Evolutionary conservation across 225 moss, liverwort and hornwort genomes (phyloP).

Genomic region (Climacium dendroides): DNA sequence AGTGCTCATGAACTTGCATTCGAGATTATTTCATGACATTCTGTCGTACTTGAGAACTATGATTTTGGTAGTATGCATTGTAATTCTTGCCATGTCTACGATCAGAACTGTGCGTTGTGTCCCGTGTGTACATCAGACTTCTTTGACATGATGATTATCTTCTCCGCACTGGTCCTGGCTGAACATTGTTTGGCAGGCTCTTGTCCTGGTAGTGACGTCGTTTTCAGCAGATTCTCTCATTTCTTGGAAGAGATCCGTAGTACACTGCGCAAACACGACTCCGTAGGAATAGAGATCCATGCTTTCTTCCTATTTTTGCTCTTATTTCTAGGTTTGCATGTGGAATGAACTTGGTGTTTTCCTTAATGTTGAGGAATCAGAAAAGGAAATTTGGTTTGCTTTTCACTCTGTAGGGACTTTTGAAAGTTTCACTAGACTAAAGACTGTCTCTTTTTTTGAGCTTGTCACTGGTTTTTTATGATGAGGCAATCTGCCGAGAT

Average conservation of each 20-base stretch:
- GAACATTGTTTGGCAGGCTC: not conserved
- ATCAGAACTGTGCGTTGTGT: not conserved
- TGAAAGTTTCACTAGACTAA: not conserved
- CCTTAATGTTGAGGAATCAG: not conserved
- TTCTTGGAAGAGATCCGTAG: not conserved
- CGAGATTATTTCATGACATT: not conserved
- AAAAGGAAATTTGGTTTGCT: not conserved
- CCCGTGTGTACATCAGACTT: not conserved
- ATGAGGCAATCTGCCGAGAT: slow-evolving; percentile 1
- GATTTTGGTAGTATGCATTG: not conserved
- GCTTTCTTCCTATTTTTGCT: not conserved
- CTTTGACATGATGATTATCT: not conserved
- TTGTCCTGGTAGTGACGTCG: not conserved
- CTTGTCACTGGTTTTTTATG: not conserved
- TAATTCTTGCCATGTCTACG: not conserved
- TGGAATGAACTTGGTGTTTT: not conserved
- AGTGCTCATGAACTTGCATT: not conserved
- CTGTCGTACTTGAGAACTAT: not conserved
- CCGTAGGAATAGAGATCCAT: not conserved
- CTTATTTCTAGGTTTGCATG: not conserved
- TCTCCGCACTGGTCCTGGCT: not conserved
- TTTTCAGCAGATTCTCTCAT: not conserved
- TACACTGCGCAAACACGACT: not conserved
- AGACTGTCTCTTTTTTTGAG: not conserved
- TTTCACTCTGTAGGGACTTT: not conserved